phyloP scores from a whole-genome alignment of 768 basidiomycete species.

The Pleurotus eryngii region DNA sequence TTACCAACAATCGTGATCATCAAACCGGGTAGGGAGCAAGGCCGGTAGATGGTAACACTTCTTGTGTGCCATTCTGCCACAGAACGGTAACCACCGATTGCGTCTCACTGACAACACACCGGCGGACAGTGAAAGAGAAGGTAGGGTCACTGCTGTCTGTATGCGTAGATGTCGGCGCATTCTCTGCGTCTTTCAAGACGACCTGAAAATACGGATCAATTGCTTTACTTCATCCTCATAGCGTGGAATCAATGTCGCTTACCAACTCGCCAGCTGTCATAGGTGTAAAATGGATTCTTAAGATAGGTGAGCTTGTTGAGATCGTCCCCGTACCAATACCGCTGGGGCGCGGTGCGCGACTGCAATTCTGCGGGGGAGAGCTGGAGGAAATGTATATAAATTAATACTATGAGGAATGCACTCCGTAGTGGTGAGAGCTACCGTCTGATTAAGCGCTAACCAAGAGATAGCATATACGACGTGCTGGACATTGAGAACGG shows the following conservation, averaged over 20 bases:
- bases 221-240: too few species aligned
- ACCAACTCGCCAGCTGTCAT: conserved; percentile 66
- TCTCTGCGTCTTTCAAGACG: conserved; percentile 45
- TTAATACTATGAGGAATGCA: too few species aligned
- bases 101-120: conserved; percentile 67
- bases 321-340: conserved; percentile 72
- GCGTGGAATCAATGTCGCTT: neutral
- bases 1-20: conserved; percentile 90
- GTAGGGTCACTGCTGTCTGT: conserved; percentile 44
- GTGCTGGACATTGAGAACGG: conserved; percentile 70
- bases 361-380: conserved; percentile 57
- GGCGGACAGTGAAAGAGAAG: conserved; percentile 48
- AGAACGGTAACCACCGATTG: conserved; percentile 66
- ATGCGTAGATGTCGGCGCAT: conserved; percentile 58
- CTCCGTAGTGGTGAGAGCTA: conserved; percentile 20
- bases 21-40: conserved; percentile 79
- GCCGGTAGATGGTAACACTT: conserved; percentile 56
- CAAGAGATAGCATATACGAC: conserved; percentile 80
- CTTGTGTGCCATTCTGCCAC: conserved; percentile 84
- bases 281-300: conserved; percentile 56
- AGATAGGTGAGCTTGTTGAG: conserved; percentile 63
- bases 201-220: conserved; percentile 32
- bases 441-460: conserved; percentile 86
- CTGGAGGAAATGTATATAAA: conserved; percentile 31
- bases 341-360: conserved; percentile 59